Evolutionary conservation across 2,329 filamentous ascomycete genomes (phyloP).

Genomic region (Coleophoma crateriformis): DNA sequence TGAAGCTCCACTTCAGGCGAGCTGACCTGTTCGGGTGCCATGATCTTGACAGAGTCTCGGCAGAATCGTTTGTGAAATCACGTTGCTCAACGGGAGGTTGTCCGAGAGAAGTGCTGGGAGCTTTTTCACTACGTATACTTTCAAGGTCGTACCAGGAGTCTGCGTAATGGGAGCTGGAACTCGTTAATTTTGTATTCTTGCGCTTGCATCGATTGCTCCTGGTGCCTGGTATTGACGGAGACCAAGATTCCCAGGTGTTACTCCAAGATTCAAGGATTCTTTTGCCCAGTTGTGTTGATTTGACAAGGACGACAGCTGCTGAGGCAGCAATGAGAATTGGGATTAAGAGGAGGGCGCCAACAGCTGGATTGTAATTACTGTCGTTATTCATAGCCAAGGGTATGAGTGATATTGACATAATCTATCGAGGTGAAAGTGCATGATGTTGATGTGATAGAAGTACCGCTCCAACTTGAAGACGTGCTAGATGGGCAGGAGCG

Average conservation of each 20-base stretch:
- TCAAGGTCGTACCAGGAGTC: slow-evolving; percentile 27
- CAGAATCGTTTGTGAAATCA: not conserved
- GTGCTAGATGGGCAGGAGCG: too few relatives aligned
- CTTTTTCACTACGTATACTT: slow-evolving; percentile 23
- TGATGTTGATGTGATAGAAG: not conserved
- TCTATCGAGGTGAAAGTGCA: slow-evolving; percentile 11
- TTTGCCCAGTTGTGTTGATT: slow-evolving; percentile 18
- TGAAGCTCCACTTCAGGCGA: slow-evolving; percentile 27
- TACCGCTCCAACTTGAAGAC: too few relatives aligned
- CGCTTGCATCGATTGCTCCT: not conserved
- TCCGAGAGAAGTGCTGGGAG: slow-evolving; percentile 19
- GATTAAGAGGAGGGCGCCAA: slow-evolving; percentile 38
- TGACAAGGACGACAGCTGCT: slow-evolving; percentile 25
- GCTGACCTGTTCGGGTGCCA: slow-evolving; percentile 28
- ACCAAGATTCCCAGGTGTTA: not conserved
- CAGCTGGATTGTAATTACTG: slow-evolving; percentile 29
- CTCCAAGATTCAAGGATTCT: slow-evolving; percentile 9
- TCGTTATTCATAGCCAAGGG: slow-evolving; percentile 29
- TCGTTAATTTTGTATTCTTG: too few relatives aligned
- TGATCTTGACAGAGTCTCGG: slow-evolving; percentile 14
- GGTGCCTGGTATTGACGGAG: not conserved
- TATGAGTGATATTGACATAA: slow-evolving; percentile 14
- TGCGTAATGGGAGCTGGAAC: not conserved
- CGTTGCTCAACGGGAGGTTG: slow-evolving; percentile 8
- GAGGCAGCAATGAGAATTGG: slow-evolving; percentile 35